Evolutionary conservation across 106 monocot species (phyloP).

Genomic region (Allium sativum): DNA sequence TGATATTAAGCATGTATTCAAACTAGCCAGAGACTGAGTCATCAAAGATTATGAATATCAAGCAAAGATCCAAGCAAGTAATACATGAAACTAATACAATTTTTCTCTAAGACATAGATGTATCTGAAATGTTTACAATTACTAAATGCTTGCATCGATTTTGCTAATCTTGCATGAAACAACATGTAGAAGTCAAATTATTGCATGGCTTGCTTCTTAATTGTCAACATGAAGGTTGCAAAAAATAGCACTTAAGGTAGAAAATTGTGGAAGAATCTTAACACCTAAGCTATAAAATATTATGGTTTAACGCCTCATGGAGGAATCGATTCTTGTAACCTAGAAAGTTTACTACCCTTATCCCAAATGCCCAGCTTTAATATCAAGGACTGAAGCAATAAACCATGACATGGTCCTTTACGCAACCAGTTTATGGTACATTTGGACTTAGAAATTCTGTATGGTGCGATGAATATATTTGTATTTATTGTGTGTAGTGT

Average conservation of each 20-base stretch:
- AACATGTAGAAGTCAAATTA: constrained; percentile 81
- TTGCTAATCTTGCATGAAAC: constrained; percentile 81
- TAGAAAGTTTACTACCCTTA: constrained; percentile 85
- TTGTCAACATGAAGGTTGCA: constrained; percentile 75
- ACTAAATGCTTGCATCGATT: constrained; percentile 54
- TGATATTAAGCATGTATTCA: constrained; percentile 42
- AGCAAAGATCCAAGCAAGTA: constrained; percentile 6
- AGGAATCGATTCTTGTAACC: constrained; percentile 60
- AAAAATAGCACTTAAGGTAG: constrained; percentile 42
- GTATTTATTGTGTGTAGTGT: constrained; percentile 31
- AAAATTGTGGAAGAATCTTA: constrained; percentile 48
- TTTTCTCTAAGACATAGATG: constrained; percentile 58
- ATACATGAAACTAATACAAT: constrained; percentile 50
- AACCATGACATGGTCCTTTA: constrained; percentile 19
- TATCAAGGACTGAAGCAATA: constrained; percentile 52
- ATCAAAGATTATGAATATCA: constrained; percentile 25
- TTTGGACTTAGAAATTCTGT: constrained; percentile 57
- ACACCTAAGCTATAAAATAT: constrained; percentile 37
- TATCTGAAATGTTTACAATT: constrained; percentile 43
- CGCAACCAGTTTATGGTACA: constrained; percentile 3
- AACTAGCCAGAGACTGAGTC: constrained; percentile 61
- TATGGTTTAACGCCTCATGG: constrained; percentile 52
- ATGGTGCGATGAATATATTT: constrained; percentile 53
- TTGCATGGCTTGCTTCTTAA: constrained; percentile 58
- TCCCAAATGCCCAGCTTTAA: constrained; percentile 81